Conservation (phyloP, 2,329 filamentous ascomycete species). For the Neonectria neomacrospora region DNA sequence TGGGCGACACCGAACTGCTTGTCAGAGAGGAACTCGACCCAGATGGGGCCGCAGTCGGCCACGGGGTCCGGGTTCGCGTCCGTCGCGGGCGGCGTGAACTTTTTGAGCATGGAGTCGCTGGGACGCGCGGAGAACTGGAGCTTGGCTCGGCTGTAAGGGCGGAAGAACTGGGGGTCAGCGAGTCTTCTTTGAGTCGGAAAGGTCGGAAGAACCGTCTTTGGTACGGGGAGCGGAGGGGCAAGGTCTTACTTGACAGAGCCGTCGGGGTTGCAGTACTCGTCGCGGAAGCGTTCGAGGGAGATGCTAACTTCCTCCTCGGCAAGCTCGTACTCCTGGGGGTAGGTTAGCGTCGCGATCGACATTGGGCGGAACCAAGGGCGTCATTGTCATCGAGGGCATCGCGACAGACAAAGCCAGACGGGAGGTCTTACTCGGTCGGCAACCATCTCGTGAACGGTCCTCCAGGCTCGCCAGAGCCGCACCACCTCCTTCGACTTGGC, state of each 20-base stretch:
- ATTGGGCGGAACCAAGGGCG: slow-evolving; percentile 1
- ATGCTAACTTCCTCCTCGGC: slow-evolving; percentile 90
- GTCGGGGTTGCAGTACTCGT: slow-evolving; percentile 75
- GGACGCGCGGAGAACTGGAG: slow-evolving; percentile 92
- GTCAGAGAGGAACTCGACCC: slow-evolving; percentile 90
- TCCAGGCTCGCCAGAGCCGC: slow-evolving; percentile 92
- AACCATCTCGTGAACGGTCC: slow-evolving; percentile 95
- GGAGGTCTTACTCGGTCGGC: slow-evolving; percentile 77
- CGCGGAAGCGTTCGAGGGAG: slow-evolving; percentile 82
- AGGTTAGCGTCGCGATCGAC: slow-evolving; percentile 26
- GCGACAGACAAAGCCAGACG: slow-evolving; percentile 23
- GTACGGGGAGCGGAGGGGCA: slow-evolving; percentile 2
- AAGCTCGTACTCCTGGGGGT: slow-evolving; percentile 85
- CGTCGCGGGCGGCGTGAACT: slow-evolving; percentile 80
- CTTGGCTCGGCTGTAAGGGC: slow-evolving; percentile 72
- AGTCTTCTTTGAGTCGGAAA: slow-evolving; percentile 3
- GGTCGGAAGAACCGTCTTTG: background rate
- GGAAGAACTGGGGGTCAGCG: slow-evolving; percentile 8
- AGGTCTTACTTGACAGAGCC: slow-evolving; percentile 78
- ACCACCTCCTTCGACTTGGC: slow-evolving; percentile 65
- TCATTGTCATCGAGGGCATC: slow-evolving; percentile 18
- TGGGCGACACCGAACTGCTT: slow-evolving; percentile 88
- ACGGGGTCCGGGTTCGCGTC: slow-evolving; percentile 75
- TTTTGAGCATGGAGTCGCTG: slow-evolving; percentile 83
- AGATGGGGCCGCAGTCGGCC: slow-evolving; percentile 86